phyloP scores from a whole-genome alignment of 2,329 filamentous ascomycete species.

The Thelonectria rubi region DNA sequence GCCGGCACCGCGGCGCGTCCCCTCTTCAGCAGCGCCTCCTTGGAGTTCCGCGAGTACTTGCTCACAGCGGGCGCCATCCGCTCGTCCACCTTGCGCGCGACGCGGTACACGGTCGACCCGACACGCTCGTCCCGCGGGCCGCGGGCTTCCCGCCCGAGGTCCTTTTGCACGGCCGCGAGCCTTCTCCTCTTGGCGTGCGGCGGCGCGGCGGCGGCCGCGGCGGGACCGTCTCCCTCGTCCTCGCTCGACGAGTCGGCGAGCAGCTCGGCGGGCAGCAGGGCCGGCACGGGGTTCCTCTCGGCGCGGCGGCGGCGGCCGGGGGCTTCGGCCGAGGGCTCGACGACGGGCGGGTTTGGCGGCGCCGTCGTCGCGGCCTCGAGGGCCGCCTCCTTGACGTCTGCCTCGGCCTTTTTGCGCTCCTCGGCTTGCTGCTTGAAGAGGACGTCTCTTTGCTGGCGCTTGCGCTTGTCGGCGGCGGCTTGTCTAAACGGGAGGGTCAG shows the following conservation, averaged over 20 bases:
- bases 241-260: conserved; percentile 62
- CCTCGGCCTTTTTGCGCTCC: conserved; percentile 53
- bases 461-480: conserved; percentile 61
- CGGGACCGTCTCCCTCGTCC: conserved; percentile 45
- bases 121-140: conserved; percentile 57
- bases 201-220: conserved; percentile 20
- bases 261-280: conserved; percentile 62
- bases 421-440: conserved; percentile 65
- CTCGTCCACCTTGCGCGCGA: conserved; percentile 55
- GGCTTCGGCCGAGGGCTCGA: conserved; percentile 14
- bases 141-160: conserved; percentile 49
- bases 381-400: conserved; percentile 39
- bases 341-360: conserved; percentile 13
- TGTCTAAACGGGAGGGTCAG: conserved; percentile 50
- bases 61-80: conserved; percentile 59
- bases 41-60: conserved; percentile 54
- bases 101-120: conserved; percentile 64
- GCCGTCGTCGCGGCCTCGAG: conserved; percentile 31
- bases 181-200: conserved; percentile 54
- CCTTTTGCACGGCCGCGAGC: conserved; percentile 52
- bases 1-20: conserved; percentile 51
- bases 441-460: conserved; percentile 63
- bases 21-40: conserved; percentile 57
- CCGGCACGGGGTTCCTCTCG: conserved; percentile 52
- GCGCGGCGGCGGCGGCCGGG: conserved; percentile 38